phyloP scores from a whole-genome alignment of 345 rosid genomes.

The Citrus hindsii region DNA sequence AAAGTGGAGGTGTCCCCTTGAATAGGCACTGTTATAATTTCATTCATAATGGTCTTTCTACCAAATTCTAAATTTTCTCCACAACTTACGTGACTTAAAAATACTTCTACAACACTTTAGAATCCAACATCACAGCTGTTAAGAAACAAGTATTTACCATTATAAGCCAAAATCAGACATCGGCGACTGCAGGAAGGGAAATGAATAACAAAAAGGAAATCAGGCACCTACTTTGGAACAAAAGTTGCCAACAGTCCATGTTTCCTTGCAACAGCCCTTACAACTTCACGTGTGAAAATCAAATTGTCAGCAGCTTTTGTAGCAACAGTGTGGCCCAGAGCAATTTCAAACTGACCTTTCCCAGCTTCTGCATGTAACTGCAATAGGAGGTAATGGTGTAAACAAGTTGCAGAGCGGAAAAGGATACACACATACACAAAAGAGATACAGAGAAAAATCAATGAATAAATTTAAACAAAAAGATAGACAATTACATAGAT shows the following conservation, averaged over 20 bases:
- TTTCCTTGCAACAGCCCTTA: slow-evolving; percentile 78
- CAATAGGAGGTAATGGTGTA: slow-evolving; percentile 1
- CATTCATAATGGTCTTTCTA: neutral
- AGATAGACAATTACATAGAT: neutral
- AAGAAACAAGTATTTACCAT: neutral
- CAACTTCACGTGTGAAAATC: slow-evolving; percentile 75
- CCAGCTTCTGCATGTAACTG: slow-evolving; percentile 91
- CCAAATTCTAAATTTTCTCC: neutral
- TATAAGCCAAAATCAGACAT: slow-evolving; percentile 18
- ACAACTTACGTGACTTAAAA: neutral
- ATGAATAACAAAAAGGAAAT: neutral
- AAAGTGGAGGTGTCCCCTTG: neutral
- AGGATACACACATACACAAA: neutral
- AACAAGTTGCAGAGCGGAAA: neutral
- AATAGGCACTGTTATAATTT: neutral
- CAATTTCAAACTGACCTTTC: slow-evolving; percentile 87
- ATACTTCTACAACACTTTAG: neutral
- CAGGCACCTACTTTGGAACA: slow-evolving; percentile 73
- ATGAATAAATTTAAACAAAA: neutral
- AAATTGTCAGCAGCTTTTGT: slow-evolving; percentile 72
- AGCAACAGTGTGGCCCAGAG: slow-evolving; percentile 58
- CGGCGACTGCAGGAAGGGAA: slow-evolving; percentile 17
- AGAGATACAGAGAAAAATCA: neutral
- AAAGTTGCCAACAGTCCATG: slow-evolving; percentile 84
- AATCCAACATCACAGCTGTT: neutral